Base-by-base conservation (phyloP, 208 protist genomes). In the Trypanosoma melophagium region DNA sequence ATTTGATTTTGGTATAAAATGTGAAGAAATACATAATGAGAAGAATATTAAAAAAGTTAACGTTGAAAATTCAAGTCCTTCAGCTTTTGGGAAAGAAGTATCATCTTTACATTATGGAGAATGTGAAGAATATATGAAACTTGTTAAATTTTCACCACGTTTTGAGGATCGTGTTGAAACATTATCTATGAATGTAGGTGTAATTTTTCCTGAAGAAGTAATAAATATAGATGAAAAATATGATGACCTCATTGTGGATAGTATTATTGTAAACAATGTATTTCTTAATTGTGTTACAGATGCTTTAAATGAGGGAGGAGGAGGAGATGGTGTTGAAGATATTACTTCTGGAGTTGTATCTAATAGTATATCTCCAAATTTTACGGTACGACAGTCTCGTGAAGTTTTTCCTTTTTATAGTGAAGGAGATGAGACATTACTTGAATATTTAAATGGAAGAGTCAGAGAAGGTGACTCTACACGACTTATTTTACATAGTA, bases 161-260 rank as follows among this genome's bases (percentile, higher is more conserved):
- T 5, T 19, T 19, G 45, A 60, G 21, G 60, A 70, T 61, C 58
- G 53, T 28, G 7, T 53, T 21, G 63, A 65, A 57, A 63, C 65
- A 22, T 42, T 78, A 40, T 64, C 73, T 10, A 78, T 78, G 59
- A 78, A 78, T 51, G n/a, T 78, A 3, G 73, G 64, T 67, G 38
- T 78, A 10, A 28, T 9, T 13, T 78, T 74, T 58, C 44, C 73
- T 7, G 35, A 53, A 41, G 73, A 78, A 19, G 24, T 74, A 12
- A 31, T 16, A 22, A 9, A 47, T 21, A 44, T 66, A 16, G 59
- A 63, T 58, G 55, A 60, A 8, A 45, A 73, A 42, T 63, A 63
- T 44, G 60, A 63, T 42, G n/a, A 73, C 10, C 38, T 78, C 3
- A 67, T 73, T 49, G 17, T 28, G 17, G 73, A 78, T 35, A 64